Percentiles rank a stretch among this genome's conserved stretches.
Conservation (phyloP, 768 basidiomycete species). For the Cystobasidium onofrii region DNA sequence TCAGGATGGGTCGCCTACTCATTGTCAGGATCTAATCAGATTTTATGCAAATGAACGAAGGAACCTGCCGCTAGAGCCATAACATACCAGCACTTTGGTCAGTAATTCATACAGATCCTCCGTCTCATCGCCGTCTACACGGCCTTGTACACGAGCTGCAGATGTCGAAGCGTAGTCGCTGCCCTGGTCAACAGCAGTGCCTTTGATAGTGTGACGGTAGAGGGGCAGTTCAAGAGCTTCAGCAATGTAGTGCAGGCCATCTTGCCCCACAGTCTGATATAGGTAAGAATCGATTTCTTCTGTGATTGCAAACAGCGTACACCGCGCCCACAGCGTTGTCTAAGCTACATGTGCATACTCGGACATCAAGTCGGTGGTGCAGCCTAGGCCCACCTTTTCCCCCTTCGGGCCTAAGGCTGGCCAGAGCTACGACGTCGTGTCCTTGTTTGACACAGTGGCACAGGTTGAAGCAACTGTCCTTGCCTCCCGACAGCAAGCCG, state of each 20-base stretch:
- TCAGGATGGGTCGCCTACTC: conserved; percentile 66
- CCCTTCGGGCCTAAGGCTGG: conserved; percentile 70
- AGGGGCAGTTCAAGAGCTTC: conserved; percentile 76
- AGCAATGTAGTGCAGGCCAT: conserved; percentile 78
- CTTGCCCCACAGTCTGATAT: conserved; percentile 98
- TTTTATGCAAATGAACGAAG: too few species aligned
- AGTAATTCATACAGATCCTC: conserved; percentile 79
- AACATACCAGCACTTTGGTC: conserved; percentile 63
- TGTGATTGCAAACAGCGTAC: conserved; percentile 44
- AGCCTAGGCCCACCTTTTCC: conserved; percentile 64
- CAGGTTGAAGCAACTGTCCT: conserved; percentile 94
- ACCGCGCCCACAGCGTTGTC: background rate
- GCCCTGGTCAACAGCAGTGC: conserved; percentile 68
- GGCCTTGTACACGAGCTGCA: background rate
- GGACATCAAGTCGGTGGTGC: background rate
- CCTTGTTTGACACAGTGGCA: conserved; percentile 77
- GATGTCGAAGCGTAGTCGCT: conserved; percentile 64
- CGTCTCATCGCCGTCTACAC: conserved; percentile 70
- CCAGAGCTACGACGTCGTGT: conserved; percentile 78
- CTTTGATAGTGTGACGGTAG: conserved; percentile 69
- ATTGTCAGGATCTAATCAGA: background rate
- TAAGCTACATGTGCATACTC: background rate
- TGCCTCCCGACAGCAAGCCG: conserved; percentile 89
- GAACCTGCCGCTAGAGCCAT: too few species aligned
- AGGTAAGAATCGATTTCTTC: conserved; percentile 98